Evolutionary conservation across 768 basidiomycete species (phyloP), one percentile per base, ranked within the genome.

Genomic region (Naganishia kalamii): DNA sequence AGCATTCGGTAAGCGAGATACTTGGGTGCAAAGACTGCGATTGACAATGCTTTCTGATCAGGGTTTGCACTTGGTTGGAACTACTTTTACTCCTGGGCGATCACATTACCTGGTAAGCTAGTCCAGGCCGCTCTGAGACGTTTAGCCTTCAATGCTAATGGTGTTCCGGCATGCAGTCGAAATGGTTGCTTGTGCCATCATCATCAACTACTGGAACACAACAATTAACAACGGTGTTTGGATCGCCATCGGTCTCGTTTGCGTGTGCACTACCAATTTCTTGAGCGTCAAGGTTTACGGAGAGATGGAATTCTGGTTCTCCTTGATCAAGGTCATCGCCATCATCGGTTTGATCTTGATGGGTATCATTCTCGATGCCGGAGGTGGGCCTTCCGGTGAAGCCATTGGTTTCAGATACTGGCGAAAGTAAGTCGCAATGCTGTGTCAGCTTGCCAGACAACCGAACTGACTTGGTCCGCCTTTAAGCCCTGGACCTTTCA

Each of bases 291-390:
- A 73, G 21, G 70, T 68, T 7, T 85, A 83, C 65, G 85, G 84
- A 19, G 78, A 79, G 63, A 77, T 81, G 46, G 85, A 86, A 73
- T 85, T 86, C 72, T 83, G 80, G 75, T 84, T 84, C 70, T 82
- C 75, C 11, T 37, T 69, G 44, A 76, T 81, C 73, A 81, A 82
- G 77, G 81, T 84, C 62, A 70, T 82, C 60, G 77, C 85, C 41
- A 79, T 80, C 65, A 72, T 79, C 60, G 77, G 73, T 4, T 67
- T 79, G 43, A 78, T 79, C 69, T 69, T 79, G 50, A 68, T 77
- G 47, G 74, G 75, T 64, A 65, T 79, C 67, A 60, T 77, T 52
- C 65, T 79, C 37, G 75, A 75, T 71, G 65, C 67, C 13, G 75
- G 77, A 48, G 77, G 76, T 51, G 75, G 74, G 30, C 76, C 76